A percentile compares a stretch with the other conserved stretches of the same genome.
These are phyloP conservation scores for Tilletia indica DNA, from an alignment of 1,284 basidiomycete species.

Conservation along the genomic window DNA sequence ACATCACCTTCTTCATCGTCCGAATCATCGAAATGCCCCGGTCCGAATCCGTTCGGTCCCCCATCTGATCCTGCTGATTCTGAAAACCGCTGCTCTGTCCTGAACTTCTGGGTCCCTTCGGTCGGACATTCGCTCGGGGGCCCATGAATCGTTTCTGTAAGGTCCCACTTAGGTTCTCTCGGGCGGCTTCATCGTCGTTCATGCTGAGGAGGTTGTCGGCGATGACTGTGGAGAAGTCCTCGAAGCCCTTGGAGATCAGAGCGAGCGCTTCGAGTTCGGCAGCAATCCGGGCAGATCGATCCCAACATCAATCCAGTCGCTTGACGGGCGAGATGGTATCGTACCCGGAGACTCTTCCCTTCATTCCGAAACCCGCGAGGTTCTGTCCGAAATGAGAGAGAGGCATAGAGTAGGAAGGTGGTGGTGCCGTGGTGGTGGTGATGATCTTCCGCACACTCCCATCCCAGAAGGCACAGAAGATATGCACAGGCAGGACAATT, in stretches of 20 bases:
- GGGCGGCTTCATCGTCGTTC: slow-evolving; percentile 61
- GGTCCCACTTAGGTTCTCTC: slow-evolving; percentile 34
- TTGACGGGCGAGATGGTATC: slow-evolving; percentile 89
- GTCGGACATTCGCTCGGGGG: neutral
- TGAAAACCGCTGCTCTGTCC: neutral
- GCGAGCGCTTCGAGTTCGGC: slow-evolving; percentile 81
- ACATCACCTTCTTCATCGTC: slow-evolving; percentile 17
- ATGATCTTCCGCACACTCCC: too few species aligned
- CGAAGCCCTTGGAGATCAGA: slow-evolving; percentile 83
- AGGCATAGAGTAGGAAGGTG: too few species aligned
- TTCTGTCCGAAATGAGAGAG: too few species aligned
- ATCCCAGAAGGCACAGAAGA: too few species aligned
- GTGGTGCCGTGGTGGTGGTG: too few species aligned
- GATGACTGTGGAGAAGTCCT: slow-evolving; percentile 79
- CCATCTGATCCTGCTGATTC: slow-evolving; percentile 24
- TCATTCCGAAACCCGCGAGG: too few species aligned
- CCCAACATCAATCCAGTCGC: slow-evolving; percentile 73
- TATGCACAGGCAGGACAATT: too few species aligned
- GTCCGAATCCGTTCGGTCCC: slow-evolving; percentile 13
- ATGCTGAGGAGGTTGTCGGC: slow-evolving; percentile 85
- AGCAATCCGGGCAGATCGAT: slow-evolving; percentile 72
- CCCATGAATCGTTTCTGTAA: slow-evolving; percentile 33
- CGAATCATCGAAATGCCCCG: slow-evolving; percentile 57
- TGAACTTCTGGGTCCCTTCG: neutral
- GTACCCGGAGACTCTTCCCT: slow-evolving; percentile 59